Conservation (phyloP, 2,329 filamentous ascomycete species). For the Chrysoporthe puriensis region DNA sequence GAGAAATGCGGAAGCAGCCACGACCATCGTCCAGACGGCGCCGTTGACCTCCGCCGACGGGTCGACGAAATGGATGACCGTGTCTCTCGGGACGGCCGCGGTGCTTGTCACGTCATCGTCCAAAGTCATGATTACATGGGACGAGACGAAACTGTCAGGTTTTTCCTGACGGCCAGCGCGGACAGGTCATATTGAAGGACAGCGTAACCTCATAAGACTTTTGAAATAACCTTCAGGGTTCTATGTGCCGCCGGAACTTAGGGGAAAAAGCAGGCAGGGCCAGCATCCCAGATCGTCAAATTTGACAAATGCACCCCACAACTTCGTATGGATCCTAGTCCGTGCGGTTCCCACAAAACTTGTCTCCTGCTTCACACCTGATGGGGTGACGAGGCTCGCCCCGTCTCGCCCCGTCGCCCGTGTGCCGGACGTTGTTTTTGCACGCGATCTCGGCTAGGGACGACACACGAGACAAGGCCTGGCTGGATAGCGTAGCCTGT, state of each 20-base stretch:
- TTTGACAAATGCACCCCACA: constrained; percentile 5
- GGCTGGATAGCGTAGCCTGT: background rate
- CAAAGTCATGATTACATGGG: background rate
- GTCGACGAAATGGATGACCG: constrained; percentile 18
- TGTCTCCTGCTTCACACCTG: constrained; percentile 8
- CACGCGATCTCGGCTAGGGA: background rate
- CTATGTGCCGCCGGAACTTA: background rate
- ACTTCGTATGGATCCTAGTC: background rate
- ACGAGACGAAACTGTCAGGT: background rate
- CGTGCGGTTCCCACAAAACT: constrained; percentile 3
- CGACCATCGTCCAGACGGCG: constrained; percentile 31
- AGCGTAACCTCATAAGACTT: constrained; percentile 2
- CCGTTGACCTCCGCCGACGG: constrained; percentile 29
- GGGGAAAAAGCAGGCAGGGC: background rate
- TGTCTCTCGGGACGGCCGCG: constrained; percentile 2
- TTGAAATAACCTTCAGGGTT: background rate
- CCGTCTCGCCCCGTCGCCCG: background rate
- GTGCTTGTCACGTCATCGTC: background rate
- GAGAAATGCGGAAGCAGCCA: constrained; percentile 30
- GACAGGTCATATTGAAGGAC: background rate
- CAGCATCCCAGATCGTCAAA: constrained; percentile 3
- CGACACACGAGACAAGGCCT: background rate
- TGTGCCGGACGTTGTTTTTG: background rate
- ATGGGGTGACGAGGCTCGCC: background rate
- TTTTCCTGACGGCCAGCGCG: background rate